Base-by-base conservation (phyloP, 495 filamentous ascomycete species). In the Trichoderma gamsii region DNA sequence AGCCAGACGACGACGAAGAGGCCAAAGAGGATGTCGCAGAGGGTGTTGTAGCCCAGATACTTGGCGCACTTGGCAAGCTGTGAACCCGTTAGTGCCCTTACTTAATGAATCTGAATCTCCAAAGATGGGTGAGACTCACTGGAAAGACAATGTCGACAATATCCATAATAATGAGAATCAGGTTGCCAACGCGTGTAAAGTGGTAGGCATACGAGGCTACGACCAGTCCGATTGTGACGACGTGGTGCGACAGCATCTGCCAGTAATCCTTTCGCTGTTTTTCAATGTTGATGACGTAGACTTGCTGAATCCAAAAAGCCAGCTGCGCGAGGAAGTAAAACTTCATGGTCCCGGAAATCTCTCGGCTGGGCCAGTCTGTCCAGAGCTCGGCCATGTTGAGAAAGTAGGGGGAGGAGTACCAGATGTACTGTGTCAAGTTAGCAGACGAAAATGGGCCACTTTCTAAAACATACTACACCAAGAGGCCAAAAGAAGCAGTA, bases 161-260 rank as follows among this genome's bases (percentile, higher is more conserved):
- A 73, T 99, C 95, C 95, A 98, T 98, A 68, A 95, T 79, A 49
- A 90, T 89, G 69, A 99, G 80, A 69, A 98, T 92, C 64, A 96
- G 84, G 73, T 93, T 96, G 65, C 92, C 93, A 41, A 97, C 92
- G 65, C 89, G 88, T 29, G 89, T 93, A 72, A 92, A 87, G 71
- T 90, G 87, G 73, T 93, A 96, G 69, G 87, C 83, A 73, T 98
- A 99, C 51, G 88, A 91, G 16, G 84, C 83, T 71, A 88, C 87
- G 65, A 98, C 87, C 56, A 99, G 84, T 21, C 81, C 80, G 77
- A 88, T 90, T 25, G 95, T 99, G 73, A 97, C 87, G 72, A 97
- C 85, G 77, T 99, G 95, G 76, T 99, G 95, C 12, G 87, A 88
- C 68, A 98, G 87, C 95, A 97, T 97, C 77, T 98, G 94, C 75